Conservation (phyloP, 208 protist species). For the Trypanosoma grayi region DNA sequence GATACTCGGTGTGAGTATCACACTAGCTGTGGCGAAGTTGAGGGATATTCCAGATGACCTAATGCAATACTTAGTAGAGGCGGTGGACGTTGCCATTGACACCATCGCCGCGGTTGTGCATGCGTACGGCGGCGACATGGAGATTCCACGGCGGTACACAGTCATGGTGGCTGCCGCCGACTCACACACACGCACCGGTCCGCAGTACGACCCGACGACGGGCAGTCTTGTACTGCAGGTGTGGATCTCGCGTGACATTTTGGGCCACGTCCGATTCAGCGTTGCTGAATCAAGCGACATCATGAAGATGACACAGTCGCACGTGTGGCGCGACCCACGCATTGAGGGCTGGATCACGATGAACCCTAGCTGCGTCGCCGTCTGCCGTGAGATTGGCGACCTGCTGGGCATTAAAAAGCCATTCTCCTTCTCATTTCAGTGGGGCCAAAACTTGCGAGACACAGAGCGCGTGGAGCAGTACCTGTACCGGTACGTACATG, state of each 20-base stretch:
- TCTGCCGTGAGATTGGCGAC: slow-evolving; percentile 43
- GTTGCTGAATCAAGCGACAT: slow-evolving; percentile 60
- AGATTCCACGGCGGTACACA: slow-evolving; percentile 54
- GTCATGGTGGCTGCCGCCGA: slow-evolving; percentile 40
- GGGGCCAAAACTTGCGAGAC: slow-evolving; percentile 53
- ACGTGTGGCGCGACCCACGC: slow-evolving; percentile 78
- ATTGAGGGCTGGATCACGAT: slow-evolving; percentile 82
- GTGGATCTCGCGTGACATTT: slow-evolving; percentile 40
- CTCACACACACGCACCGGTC: slow-evolving; percentile 20
- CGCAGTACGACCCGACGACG: slow-evolving; percentile 69
- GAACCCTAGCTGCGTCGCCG: slow-evolving; percentile 41
- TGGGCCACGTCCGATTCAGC: slow-evolving; percentile 49
- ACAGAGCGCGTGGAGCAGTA: slow-evolving; percentile 61
- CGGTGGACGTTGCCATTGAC: slow-evolving; percentile 60
- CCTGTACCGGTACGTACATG: slow-evolving; percentile 58
- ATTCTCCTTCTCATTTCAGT: slow-evolving; percentile 70
- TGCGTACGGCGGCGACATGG: slow-evolving; percentile 37
- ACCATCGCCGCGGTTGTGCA: slow-evolving; percentile 55
- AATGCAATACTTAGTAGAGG: slow-evolving; percentile 79
- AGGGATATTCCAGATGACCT: slow-evolving; percentile 60
- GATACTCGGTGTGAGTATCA: slow-evolving; percentile 59
- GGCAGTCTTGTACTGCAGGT: slow-evolving; percentile 59
- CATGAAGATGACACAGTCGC: slow-evolving; percentile 62
- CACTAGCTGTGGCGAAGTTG: slow-evolving; percentile 45
- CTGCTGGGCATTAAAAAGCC: slow-evolving; percentile 35